A percentile compares a stretch with the other conserved stretches of the same genome.
Evolutionary conservation across 495 filamentous ascomycete genomes (phyloP).

Genomic region (Tuber borchii): DNA sequence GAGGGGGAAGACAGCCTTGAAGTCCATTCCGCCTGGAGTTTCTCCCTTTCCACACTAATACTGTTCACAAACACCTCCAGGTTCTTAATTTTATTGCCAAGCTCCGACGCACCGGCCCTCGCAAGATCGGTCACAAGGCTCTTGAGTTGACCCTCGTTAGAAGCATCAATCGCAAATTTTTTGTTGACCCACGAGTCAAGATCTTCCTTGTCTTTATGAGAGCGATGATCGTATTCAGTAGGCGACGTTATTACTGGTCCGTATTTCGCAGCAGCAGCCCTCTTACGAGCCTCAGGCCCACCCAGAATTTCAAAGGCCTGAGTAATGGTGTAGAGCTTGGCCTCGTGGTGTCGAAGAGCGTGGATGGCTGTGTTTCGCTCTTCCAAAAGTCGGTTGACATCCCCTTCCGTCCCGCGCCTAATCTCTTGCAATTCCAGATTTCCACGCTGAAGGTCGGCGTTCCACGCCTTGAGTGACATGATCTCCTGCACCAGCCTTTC

Average conservation of each 20-base stretch:
- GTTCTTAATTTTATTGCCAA: conserved; percentile 25
- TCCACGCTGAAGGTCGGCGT: conserved; percentile 33
- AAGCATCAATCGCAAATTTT: conserved; percentile 29
- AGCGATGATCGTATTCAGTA: conserved; percentile 14
- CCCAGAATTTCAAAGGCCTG: not conserved
- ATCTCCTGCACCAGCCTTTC: conserved; percentile 26
- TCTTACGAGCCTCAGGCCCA: conserved; percentile 5
- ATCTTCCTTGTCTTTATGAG: conserved; percentile 22
- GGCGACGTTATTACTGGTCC: conserved; percentile 10
- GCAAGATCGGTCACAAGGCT: conserved; percentile 26
- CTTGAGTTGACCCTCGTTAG: conserved; percentile 35
- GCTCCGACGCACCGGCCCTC: conserved; percentile 27
- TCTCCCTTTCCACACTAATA: conserved; percentile 32
- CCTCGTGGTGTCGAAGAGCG: conserved; percentile 11
- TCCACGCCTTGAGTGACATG: conserved; percentile 23
- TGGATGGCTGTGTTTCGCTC: conserved; percentile 21
- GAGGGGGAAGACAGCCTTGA: conserved; percentile 17
- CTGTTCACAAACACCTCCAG: conserved; percentile 30
- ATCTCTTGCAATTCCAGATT: conserved; percentile 38
- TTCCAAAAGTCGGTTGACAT: conserved; percentile 25
- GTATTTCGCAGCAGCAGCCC: conserved; percentile 11
- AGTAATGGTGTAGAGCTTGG: conserved; percentile 11
- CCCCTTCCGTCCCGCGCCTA: conserved; percentile 20
- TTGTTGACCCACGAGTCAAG: conserved; percentile 27
- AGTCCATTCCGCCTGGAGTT: conserved; percentile 31